Evolutionary conservation across 1,139 yeast genomes (phyloP), one percentile per base, ranked within the genome.

Genomic region (Taiozyma onychis): DNA sequence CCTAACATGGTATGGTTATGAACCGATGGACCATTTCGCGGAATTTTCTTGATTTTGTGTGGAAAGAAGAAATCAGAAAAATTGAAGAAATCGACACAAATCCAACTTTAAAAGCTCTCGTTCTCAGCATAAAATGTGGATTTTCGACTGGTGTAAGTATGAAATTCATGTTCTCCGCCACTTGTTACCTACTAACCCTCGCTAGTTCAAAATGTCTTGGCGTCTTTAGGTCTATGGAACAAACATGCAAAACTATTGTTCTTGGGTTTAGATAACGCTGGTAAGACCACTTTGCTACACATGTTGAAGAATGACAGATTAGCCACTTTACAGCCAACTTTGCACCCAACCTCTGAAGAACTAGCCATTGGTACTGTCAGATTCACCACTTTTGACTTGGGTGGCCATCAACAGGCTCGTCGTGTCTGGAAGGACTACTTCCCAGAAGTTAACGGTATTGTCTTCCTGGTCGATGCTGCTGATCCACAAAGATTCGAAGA

Each of bases 341-440:
- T 93, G 72, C 99, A 93, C 70, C 99, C 99, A 62, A 89, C 99
- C 37, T 89, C 97, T 26, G 99, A 93, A 73, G 99, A 93, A 70
- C 80, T 93, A 63, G 95, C 98, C 54, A 93, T 93, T 64, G 99
- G 98, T 58, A 86, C 88, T 59, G 96, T 93, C 57, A 86, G 93
- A 70, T 93, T 93, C 78, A 93, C 99, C 54, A 95, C 99, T 42
- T 93, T 93, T 64, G 99, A 93, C 71, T 79, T 93, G 64, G 99
- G 99, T 70, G 99, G 99, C 43, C 99, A 93, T 76, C 85, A 81
- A 69, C 97, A 91, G 73, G 99, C 99, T 46, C 91, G 99, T 75
- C 89, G 99, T 74, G 83, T 93, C 67, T 93, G 99, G 99, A 91
- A 90, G 70, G 98, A 93, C 70, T 93, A 93, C 71, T 93, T 95